These are phyloP conservation scores for Tuber indicum DNA, from an alignment of 495 filamentous ascomycete species.

Conservation along the genomic window DNA sequence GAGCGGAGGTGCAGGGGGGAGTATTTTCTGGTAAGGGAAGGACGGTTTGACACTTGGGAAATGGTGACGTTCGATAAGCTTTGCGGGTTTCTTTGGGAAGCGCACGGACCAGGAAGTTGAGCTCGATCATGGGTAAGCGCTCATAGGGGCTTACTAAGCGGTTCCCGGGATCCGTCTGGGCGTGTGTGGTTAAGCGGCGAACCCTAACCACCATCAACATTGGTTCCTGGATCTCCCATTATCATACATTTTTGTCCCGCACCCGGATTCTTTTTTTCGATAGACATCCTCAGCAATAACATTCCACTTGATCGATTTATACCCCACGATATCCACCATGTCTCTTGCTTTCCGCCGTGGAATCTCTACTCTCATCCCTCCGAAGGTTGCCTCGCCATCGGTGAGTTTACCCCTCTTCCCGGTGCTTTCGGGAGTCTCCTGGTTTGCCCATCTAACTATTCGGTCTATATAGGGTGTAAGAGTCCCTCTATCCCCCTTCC, in stretches of 20 bases:
- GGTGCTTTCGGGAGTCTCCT: slow-evolving; percentile 4
- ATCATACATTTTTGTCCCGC: slow-evolving; percentile 35
- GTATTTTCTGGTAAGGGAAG: neutral
- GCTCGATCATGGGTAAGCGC: neutral
- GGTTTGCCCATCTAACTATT: slow-evolving; percentile 22
- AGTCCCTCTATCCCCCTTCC: slow-evolving; percentile 2
- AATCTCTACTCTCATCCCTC: slow-evolving; percentile 96
- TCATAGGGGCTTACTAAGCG: neutral
- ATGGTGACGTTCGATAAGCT: neutral
- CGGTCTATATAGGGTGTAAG: slow-evolving; percentile 33
- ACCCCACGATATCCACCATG: slow-evolving; percentile 58
- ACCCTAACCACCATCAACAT: neutral
- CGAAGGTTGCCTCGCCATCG: slow-evolving; percentile 94
- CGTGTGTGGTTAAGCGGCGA: neutral
- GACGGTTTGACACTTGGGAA: neutral
- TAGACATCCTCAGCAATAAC: neutral
- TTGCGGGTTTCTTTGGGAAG: neutral
- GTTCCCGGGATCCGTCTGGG: neutral
- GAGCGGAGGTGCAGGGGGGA: neutral
- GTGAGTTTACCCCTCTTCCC: slow-evolving; percentile 55
- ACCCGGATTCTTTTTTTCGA: slow-evolving; percentile 20
- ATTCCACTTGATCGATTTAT: slow-evolving; percentile 27
- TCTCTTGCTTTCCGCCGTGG: slow-evolving; percentile 79
- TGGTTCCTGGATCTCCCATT: slow-evolving; percentile 46
- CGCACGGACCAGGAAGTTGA: neutral